A percentile compares a stretch with the other conserved stretches of the same genome.
phyloP scores from a whole-genome alignment of 1,284 basidiomycete genomes.

The Vanrija pseudolonga region DNA sequence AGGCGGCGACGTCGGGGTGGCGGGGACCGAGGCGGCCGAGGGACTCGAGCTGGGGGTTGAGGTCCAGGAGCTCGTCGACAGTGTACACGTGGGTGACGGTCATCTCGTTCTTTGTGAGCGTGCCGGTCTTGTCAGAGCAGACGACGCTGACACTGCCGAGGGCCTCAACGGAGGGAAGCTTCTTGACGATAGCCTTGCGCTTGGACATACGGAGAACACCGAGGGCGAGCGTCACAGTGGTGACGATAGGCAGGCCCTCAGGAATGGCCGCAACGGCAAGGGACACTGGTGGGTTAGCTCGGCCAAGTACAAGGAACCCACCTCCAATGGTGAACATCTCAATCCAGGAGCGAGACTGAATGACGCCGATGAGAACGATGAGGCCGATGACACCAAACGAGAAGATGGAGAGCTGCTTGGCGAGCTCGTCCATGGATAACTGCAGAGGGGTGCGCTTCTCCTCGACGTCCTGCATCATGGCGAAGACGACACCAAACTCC shows the following conservation, averaged over 20 bases:
- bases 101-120: slow-evolving; percentile 92
- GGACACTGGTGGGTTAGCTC: slow-evolving; percentile 60
- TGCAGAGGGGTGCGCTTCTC: slow-evolving; percentile 92
- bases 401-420: slow-evolving; percentile 81
- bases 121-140: slow-evolving; percentile 98
- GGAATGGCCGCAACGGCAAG: slow-evolving; percentile 96
- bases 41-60: slow-evolving; percentile 56
- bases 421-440: slow-evolving; percentile 92
- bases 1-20: slow-evolving; percentile 52
- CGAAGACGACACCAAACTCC: slow-evolving; percentile 94
- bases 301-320: too few species aligned
- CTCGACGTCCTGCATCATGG: slow-evolving; percentile 97
- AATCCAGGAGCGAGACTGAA: slow-evolving; percentile 83
- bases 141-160: slow-evolving; percentile 92
- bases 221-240: slow-evolving; percentile 91
- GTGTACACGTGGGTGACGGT: slow-evolving; percentile 84
- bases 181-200: slow-evolving; percentile 94
- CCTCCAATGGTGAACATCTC: slow-evolving; percentile 97
- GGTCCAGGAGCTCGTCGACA: slow-evolving; percentile 71
- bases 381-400: slow-evolving; percentile 91
- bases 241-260: slow-evolving; percentile 94
- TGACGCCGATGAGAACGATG: slow-evolving; percentile 85
- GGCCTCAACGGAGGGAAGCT: slow-evolving; percentile 89
- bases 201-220: slow-evolving; percentile 92
- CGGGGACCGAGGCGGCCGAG: slow-evolving; percentile 57